Percentiles rank a stretch among this genome's conserved stretches.
Evolutionary conservation across 768 basidiomycete genomes (phyloP).

Genomic region (Neoboletus brunneissimus): DNA sequence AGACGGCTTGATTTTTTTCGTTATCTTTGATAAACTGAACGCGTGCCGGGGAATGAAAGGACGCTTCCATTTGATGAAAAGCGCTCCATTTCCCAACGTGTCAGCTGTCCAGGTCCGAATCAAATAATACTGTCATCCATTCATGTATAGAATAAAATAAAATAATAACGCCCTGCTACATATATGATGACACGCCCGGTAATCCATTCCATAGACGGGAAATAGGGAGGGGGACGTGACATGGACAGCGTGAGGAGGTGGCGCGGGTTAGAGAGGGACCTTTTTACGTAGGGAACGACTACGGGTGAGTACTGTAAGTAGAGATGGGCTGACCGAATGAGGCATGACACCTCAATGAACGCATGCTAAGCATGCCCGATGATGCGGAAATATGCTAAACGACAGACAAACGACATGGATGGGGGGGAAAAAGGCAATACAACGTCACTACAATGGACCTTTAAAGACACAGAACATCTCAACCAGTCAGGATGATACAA

Average conservation of each 20-base stretch:
- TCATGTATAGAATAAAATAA: too few relatives aligned
- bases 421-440: neutral
- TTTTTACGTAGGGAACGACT: neutral
- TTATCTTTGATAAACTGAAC: too few relatives aligned
- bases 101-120: too few relatives aligned
- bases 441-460: neutral
- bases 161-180: too few relatives aligned
- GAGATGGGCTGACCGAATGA: neutral
- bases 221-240: too few relatives aligned
- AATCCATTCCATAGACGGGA: neutral
- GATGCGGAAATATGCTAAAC: neutral
- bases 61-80: too few relatives aligned
- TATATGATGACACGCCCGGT: neutral
- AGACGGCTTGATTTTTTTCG: too few relatives aligned
- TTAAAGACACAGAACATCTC: neutral
- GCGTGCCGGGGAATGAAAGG: too few relatives aligned
- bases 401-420: neutral
- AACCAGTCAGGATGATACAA: neutral
- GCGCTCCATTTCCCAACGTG: too few relatives aligned
- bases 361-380: neutral
- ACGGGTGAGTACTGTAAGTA: neutral
- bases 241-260: neutral
- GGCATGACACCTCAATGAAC: too few relatives aligned
- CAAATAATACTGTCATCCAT: too few relatives aligned
- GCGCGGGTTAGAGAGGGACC: neutral